A percentile compares a stretch with the other conserved stretches of the same genome.
Evolutionary conservation across 805 yeast species (phyloP).

Genomic region (Wickerhamomyces chaumierensis): DNA sequence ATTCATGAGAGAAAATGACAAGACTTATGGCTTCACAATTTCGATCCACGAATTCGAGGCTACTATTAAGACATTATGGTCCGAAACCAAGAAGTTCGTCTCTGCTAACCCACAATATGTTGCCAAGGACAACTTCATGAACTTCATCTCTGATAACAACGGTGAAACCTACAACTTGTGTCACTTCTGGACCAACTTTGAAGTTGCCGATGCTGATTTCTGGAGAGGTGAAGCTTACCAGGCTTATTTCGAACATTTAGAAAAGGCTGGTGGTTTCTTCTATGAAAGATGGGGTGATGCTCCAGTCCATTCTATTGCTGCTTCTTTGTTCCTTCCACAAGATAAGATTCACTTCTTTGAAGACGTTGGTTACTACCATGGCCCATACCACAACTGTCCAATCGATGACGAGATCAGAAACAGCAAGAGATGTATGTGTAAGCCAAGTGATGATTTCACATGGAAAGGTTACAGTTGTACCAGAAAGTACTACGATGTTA

Average conservation of each 20-base stretch:
- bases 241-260: slow-evolving; percentile 63
- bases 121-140: slow-evolving; percentile 51
- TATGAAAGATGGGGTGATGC: slow-evolving; percentile 95
- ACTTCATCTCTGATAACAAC: slow-evolving; percentile 60
- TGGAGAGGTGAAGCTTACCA: slow-evolving; percentile 67
- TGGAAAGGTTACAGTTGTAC: slow-evolving; percentile 70
- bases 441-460: slow-evolving; percentile 61
- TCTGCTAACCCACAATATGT: slow-evolving; percentile 47
- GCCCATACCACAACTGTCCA: slow-evolving; percentile 75
- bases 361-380: slow-evolving; percentile 78
- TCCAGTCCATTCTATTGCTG: slow-evolving; percentile 85
- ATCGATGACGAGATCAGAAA: slow-evolving; percentile 48
- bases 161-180: slow-evolving; percentile 70
- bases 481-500: slow-evolving; percentile 44
- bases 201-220: slow-evolving; percentile 61
- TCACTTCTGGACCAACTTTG: slow-evolving; percentile 90
- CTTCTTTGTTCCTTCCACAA: slow-evolving; percentile 61
- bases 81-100: slow-evolving; percentile 51
- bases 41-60: slow-evolving; percentile 62
- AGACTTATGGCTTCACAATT: slow-evolving; percentile 69
- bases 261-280: slow-evolving; percentile 81
- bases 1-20: slow-evolving; percentile 68
- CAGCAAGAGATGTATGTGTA: slow-evolving; percentile 59
- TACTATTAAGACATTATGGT: slow-evolving; percentile 73
- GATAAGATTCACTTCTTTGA: slow-evolving; percentile 69